Evolutionary conservation across 2,329 filamentous ascomycete species (phyloP).

Genomic region (Emmonsia crescens): DNA sequence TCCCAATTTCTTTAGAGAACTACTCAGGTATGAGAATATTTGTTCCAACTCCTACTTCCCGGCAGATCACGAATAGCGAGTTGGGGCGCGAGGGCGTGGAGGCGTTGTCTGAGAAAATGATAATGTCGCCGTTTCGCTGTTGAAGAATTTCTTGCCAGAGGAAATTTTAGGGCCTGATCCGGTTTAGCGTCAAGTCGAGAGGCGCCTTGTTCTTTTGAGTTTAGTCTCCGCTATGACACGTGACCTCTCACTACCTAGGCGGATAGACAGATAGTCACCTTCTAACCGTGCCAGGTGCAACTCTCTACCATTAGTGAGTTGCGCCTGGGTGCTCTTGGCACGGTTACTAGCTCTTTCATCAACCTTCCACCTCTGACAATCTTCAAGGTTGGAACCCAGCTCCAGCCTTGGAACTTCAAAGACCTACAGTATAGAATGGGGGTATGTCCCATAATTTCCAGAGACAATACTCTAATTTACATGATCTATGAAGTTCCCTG

Average conservation of each 20-base stretch:
- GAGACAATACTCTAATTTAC: not conserved
- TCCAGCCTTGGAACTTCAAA: too few relatives aligned
- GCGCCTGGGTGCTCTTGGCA: too few relatives aligned
- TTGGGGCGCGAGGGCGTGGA: not conserved
- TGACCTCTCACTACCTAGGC: too few relatives aligned
- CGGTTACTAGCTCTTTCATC: too few relatives aligned
- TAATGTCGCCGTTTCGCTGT: not conserved
- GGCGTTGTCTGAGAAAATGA: not conserved
- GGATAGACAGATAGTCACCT: too few relatives aligned
- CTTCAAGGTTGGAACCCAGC: too few relatives aligned
- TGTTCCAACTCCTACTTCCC: not conserved
- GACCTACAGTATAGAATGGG: too few relatives aligned
- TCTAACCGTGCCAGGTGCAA: too few relatives aligned
- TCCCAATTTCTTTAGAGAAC: not conserved
- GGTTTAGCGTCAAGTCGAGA: slow-evolving; percentile 6
- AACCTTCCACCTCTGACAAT: too few relatives aligned
- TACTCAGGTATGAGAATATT: not conserved
- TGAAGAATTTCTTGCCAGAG: not conserved
- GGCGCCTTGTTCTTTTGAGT: not conserved
- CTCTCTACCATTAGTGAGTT: too few relatives aligned
- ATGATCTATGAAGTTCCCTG: not conserved
- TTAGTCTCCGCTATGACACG: too few relatives aligned
- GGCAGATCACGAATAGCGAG: not conserved
- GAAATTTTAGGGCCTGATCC: slow-evolving; percentile 9
- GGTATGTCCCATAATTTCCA: not conserved